Evolutionary conservation across 129 eudicot species (phyloP).

Genomic region (Escallonia rubra): DNA sequence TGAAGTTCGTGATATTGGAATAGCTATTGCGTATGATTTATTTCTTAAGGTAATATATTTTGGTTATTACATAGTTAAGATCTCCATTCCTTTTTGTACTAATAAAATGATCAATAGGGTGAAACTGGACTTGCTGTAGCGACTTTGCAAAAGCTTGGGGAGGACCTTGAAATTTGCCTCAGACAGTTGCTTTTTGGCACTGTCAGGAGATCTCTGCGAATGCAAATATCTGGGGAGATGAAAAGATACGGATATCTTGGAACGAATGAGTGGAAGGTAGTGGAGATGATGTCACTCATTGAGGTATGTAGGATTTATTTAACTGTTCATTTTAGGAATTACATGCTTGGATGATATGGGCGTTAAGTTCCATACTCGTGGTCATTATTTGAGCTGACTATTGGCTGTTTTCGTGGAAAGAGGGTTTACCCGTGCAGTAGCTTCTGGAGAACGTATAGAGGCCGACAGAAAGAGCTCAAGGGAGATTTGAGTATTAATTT

Average conservation of each 20-base stretch:
- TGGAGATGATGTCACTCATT: conserved; percentile 70
- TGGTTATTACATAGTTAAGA: conserved; percentile 8
- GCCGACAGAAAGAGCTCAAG: conserved; percentile 36
- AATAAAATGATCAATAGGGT: conserved; percentile 47
- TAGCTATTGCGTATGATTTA: conserved; percentile 90
- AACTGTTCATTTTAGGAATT: background rate
- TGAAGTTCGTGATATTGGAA: conserved; percentile 93
- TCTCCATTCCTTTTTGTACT: conserved; percentile 9
- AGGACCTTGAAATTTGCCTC: conserved; percentile 69
- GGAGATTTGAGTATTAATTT: conserved; percentile 27
- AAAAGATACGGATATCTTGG: conserved; percentile 65
- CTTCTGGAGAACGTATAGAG: conserved; percentile 50
- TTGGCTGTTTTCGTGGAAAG: conserved; percentile 44
- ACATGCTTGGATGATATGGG: conserved; percentile 1
- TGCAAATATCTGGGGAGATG: conserved; percentile 75
- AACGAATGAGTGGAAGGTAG: conserved; percentile 64
- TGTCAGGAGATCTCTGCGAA: conserved; percentile 77
- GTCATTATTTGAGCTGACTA: conserved; percentile 30
- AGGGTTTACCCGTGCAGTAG: conserved; percentile 91
- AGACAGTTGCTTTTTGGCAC: conserved; percentile 84
- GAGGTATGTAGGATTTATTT: conserved; percentile 38
- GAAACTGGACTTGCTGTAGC: conserved; percentile 78
- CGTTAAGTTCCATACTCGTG: conserved; percentile 10
- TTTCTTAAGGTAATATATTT: conserved; percentile 64
- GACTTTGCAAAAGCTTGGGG: conserved; percentile 96